Percentiles rank a stretch among this genome's conserved stretches.
phyloP scores from a whole-genome alignment of 768 basidiomycete species.

The Psilocybe sp. region DNA sequence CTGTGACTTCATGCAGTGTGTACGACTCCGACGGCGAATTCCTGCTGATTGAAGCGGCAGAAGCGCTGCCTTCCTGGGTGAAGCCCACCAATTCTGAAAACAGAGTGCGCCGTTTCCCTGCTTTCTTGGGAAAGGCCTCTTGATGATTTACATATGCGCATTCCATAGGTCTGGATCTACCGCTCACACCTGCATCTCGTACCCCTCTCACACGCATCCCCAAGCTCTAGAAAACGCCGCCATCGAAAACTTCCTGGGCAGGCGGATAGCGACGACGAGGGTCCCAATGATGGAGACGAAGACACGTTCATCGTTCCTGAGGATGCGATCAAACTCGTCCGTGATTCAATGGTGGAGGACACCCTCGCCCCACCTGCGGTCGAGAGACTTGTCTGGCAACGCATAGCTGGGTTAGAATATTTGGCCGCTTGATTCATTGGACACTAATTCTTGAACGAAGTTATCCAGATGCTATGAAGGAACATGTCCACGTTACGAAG shows the following conservation, averaged over 20 bases:
- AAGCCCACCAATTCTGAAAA: slow-evolving; percentile 89
- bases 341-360: slow-evolving; percentile 39
- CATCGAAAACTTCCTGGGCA: slow-evolving; percentile 42
- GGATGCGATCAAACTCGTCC: slow-evolving; percentile 65
- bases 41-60: slow-evolving; percentile 93
- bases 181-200: slow-evolving; percentile 81
- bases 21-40: slow-evolving; percentile 96
- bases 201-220: slow-evolving; percentile 74
- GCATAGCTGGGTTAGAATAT: slow-evolving; percentile 58
- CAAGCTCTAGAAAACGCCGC: slow-evolving; percentile 51
- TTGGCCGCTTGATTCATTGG: not conserved
- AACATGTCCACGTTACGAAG: slow-evolving; percentile 75
- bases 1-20: slow-evolving; percentile 37
- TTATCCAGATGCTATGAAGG: slow-evolving; percentile 64
- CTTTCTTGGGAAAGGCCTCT: slow-evolving; percentile 28
- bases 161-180: slow-evolving; percentile 86
- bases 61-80: slow-evolving; percentile 85
- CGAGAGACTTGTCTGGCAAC: slow-evolving; percentile 65
- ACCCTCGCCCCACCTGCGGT: slow-evolving; percentile 63
- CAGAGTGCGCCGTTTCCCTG: slow-evolving; percentile 62
- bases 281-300: slow-evolving; percentile 33
- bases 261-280: slow-evolving; percentile 52
- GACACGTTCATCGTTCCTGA: slow-evolving; percentile 52
- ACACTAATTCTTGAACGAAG: slow-evolving; percentile 28
- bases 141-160: slow-evolving; percentile 24